These are phyloP conservation scores for Glaciozyma martinii DNA, from an alignment of 768 basidiomycete genomes.

Conservation along the genomic window DNA sequence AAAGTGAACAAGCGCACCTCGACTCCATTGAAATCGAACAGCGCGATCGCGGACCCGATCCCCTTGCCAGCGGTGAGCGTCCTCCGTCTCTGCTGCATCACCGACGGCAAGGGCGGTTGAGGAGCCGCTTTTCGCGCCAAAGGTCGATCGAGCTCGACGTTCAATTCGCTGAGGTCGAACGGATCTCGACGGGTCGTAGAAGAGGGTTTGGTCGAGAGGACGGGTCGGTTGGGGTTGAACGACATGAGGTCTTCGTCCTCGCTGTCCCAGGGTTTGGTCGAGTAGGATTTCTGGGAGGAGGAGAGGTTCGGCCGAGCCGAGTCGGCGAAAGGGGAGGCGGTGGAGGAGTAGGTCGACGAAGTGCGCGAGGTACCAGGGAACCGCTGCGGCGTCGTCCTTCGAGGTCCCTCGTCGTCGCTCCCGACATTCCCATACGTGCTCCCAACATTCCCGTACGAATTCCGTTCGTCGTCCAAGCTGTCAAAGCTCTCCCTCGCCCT, in stretches of 20 bases:
- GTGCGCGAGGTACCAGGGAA: not conserved
- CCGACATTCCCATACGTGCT: not conserved
- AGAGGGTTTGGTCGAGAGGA: not conserved
- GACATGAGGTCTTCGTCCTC: slow-evolving; percentile 12
- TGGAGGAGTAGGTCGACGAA: not conserved
- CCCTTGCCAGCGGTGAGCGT: not conserved
- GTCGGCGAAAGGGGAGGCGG: slow-evolving; percentile 2
- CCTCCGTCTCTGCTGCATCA: not conserved
- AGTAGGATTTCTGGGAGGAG: not conserved
- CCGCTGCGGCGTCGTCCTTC: not conserved
- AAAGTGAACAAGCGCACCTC: slow-evolving; percentile 17
- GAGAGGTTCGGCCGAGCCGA: not conserved
- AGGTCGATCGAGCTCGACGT: not conserved
- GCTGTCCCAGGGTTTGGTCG: slow-evolving; percentile 25
- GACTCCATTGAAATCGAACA: slow-evolving; percentile 22
- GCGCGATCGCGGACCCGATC: slow-evolving; percentile 21
- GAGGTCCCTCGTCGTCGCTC: not conserved
- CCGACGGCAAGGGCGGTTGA: not conserved
- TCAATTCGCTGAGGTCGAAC: not conserved
- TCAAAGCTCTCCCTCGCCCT: not conserved
- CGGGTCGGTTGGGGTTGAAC: not conserved
- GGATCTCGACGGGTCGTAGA: not conserved
- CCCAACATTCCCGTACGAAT: not conserved
- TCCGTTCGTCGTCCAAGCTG: slow-evolving; percentile 7
- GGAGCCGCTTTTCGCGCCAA: not conserved